Conservation (phyloP, 139 green algal genomes). For the Raphidocelis subcapitata region DNA sequence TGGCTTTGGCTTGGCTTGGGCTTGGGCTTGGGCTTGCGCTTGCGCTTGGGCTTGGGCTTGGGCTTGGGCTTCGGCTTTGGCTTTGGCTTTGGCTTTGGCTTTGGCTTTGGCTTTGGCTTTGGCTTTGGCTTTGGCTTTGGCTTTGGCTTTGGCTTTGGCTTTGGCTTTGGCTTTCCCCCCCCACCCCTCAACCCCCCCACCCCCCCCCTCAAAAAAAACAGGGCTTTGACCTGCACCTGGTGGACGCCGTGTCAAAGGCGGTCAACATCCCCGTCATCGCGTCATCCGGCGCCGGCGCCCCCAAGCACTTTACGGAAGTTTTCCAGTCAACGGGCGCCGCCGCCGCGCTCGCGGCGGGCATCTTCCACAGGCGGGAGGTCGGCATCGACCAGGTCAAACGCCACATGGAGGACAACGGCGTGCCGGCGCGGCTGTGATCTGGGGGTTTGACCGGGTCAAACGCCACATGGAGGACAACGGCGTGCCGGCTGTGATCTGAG, state of each 20-base stretch:
- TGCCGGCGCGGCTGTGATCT: slow-evolving; percentile 76
- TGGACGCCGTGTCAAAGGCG: slow-evolving; percentile 81
- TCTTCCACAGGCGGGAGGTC: slow-evolving; percentile 97
- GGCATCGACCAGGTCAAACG: slow-evolving; percentile 90
- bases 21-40: neutral
- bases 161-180: neutral
- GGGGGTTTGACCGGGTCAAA: slow-evolving; percentile 88
- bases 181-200: too few relatives aligned
- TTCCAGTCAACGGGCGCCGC: slow-evolving; percentile 76
- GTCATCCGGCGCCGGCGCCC: slow-evolving; percentile 85
- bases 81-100: too few relatives aligned
- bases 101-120: too few relatives aligned
- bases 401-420: slow-evolving; percentile 70
- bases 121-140: slow-evolving; percentile 1
- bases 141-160: neutral
- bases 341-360: slow-evolving; percentile 94
- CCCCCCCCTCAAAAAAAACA: too few relatives aligned
- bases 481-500: slow-evolving; percentile 68
- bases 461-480: slow-evolving; percentile 71
- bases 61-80: too few relatives aligned
- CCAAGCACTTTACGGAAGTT: slow-evolving; percentile 91
- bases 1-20: too few relatives aligned
- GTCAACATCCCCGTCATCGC: slow-evolving; percentile 99
- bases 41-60: neutral
- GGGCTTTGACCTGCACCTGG: slow-evolving; percentile 95